phyloP scores from a whole-genome alignment of 306 rosid species.

The Biancaea sappan region DNA sequence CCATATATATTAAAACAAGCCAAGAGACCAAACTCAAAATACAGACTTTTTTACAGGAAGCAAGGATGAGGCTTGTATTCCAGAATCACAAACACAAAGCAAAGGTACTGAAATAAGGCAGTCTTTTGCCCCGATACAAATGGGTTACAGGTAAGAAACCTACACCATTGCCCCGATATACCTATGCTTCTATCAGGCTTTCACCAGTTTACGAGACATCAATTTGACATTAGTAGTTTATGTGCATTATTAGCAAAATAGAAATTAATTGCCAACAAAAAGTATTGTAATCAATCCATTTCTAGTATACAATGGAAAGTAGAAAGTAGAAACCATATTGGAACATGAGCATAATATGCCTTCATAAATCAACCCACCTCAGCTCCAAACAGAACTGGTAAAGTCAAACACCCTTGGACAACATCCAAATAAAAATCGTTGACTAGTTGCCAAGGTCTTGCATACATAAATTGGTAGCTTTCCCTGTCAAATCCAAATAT shows the following conservation, averaged over 20 bases:
- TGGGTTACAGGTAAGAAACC: background rate
- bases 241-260: background rate
- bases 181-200: background rate
- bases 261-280: background rate
- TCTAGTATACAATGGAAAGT: background rate
- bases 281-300: background rate
- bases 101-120: background rate
- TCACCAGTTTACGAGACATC: background rate
- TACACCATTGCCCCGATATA: background rate
- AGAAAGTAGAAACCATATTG: background rate
- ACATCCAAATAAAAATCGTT: conserved; percentile 58
- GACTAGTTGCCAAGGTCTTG: conserved; percentile 76
- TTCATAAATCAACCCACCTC: conserved; percentile 35
- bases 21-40: background rate
- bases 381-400: conserved; percentile 51
- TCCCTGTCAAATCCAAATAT: conserved; percentile 48
- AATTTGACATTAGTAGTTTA: background rate
- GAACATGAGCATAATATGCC: background rate
- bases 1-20: background rate
- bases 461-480: conserved; percentile 71
- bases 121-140: background rate
- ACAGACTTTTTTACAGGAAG: background rate
- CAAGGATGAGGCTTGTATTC: background rate
- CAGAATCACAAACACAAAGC: background rate
- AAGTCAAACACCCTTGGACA: conserved; percentile 52